Conservation (phyloP, 345 rosid species). For the Arabis alpina region DNA sequence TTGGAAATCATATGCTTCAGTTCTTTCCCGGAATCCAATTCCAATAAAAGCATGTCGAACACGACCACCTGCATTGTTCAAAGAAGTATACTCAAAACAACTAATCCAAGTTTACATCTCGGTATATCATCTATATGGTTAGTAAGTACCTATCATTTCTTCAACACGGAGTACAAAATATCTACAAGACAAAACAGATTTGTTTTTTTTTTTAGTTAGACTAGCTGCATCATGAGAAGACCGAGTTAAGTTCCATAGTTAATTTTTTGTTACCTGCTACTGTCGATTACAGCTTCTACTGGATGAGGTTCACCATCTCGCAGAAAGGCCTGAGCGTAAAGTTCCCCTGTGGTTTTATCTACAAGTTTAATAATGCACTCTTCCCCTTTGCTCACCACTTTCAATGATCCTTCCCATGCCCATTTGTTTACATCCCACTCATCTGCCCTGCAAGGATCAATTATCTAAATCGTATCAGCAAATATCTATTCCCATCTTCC, state of each 20-base stretch:
- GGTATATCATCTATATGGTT: constrained; percentile 1
- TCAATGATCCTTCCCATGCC: constrained; percentile 95
- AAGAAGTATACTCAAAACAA: constrained; percentile 31
- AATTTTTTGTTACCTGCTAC: constrained; percentile 73
- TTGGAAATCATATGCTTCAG: constrained; percentile 97
- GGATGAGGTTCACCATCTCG: constrained; percentile 95
- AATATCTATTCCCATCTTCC: constrained; percentile 12
- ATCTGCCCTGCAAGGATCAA: constrained; percentile 76
- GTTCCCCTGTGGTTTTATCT: constrained; percentile 86
- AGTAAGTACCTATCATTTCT: constrained; percentile 77
- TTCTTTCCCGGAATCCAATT: constrained; percentile 96
- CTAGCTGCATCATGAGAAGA: constrained; percentile 15
- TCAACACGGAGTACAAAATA: constrained; percentile 98
- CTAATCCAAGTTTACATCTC: constrained; percentile 14
- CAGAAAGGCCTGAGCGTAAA: constrained; percentile 93
- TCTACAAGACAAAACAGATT: constrained; percentile 60
- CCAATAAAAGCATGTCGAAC: constrained; percentile 96
- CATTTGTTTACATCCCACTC: constrained; percentile 99
- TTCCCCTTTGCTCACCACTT: constrained; percentile 92
- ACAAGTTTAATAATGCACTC: constrained; percentile 96
- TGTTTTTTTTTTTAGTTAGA: background rate
- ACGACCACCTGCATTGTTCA: constrained; percentile 77
- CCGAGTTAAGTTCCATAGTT: constrained; percentile 20
- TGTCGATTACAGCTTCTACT: constrained; percentile 95
- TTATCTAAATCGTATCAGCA: constrained; percentile 27